Conservation (phyloP, 129 eudicot genomes). For the Kitagawia praeruptora region DNA sequence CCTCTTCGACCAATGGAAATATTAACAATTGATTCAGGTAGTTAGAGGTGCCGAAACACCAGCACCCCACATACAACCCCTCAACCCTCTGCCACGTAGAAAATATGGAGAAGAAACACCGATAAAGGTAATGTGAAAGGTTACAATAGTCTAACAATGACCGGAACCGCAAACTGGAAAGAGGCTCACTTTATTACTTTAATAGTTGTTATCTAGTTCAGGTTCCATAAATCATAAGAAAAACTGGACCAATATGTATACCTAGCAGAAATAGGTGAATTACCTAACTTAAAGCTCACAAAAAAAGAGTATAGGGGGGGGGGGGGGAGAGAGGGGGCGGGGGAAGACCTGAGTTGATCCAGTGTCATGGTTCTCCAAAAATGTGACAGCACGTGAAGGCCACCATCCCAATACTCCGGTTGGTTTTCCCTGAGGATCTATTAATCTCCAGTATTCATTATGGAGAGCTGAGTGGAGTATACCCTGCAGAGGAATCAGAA, state of each 20-base stretch:
- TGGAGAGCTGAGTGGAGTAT: conserved; percentile 62
- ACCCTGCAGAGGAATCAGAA: conserved; percentile 27
- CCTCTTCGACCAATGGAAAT: background rate
- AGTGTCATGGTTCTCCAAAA: conserved; percentile 70
- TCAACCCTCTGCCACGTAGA: background rate
- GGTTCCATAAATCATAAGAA: background rate
- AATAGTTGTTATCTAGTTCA: background rate
- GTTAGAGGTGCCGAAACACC: background rate
- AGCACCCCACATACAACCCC: background rate
- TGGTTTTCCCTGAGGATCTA: conserved; percentile 63
- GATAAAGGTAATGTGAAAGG: background rate
- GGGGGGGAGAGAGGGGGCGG: background rate
- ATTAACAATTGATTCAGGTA: background rate
- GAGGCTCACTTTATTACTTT: background rate
- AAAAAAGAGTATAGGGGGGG: background rate
- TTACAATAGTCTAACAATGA: background rate
- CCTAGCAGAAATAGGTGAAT: background rate
- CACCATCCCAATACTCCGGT: conserved; percentile 79
- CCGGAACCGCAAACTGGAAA: background rate
- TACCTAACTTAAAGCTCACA: background rate
- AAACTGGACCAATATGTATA: background rate
- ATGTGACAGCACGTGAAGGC: conserved; percentile 73
- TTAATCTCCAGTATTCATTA: conserved; percentile 60
- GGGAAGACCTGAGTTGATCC: conserved; percentile 61
- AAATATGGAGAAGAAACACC: background rate